A percentile compares a stretch with the other conserved stretches of the same genome.
phyloP scores from a whole-genome alignment of 2,329 filamentous ascomycete genomes.

The Penicillium sp. region DNA sequence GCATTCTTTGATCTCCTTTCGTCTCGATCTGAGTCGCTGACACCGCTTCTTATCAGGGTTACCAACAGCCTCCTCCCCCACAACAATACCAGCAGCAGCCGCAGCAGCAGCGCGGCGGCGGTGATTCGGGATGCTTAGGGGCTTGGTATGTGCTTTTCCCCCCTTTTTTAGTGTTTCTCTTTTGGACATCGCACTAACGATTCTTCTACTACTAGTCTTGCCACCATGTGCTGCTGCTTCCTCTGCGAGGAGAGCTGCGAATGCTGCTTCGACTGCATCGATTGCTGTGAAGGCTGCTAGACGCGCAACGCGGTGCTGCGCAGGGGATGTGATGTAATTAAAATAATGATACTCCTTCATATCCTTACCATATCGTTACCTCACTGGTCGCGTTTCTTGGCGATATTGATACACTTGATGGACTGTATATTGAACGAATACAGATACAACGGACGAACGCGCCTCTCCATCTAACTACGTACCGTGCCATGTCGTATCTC shows the following conservation, averaged over 20 bases:
- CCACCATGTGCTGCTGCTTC: slow-evolving; percentile 60
- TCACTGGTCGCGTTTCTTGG: background rate
- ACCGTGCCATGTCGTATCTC: background rate
- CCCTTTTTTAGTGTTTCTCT: background rate
- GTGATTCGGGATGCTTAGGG: slow-evolving; percentile 49
- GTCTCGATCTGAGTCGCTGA: background rate
- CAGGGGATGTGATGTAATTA: background rate
- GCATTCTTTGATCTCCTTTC: slow-evolving; percentile 5
- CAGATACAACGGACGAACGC: background rate
- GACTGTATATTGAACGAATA: background rate
- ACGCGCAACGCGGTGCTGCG: background rate
- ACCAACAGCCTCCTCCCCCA: slow-evolving; percentile 48
- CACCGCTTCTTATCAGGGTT: slow-evolving; percentile 23
- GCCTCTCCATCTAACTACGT: background rate
- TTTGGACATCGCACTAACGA: slow-evolving; percentile 8
- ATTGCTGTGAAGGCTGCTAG: slow-evolving; percentile 45
- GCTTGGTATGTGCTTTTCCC: slow-evolving; percentile 42
- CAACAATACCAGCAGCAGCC: slow-evolving; percentile 31
- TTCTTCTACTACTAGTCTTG: slow-evolving; percentile 38
- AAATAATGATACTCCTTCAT: background rate
- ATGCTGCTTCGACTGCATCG: slow-evolving; percentile 60
- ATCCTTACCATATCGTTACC: background rate
- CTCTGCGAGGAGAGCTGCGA: slow-evolving; percentile 62
- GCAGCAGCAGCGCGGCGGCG: slow-evolving; percentile 25
- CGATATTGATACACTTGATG: background rate